These are phyloP conservation scores for Leucogyrophana mollusca DNA, from an alignment of 768 basidiomycete species.

Conservation along the genomic window DNA sequence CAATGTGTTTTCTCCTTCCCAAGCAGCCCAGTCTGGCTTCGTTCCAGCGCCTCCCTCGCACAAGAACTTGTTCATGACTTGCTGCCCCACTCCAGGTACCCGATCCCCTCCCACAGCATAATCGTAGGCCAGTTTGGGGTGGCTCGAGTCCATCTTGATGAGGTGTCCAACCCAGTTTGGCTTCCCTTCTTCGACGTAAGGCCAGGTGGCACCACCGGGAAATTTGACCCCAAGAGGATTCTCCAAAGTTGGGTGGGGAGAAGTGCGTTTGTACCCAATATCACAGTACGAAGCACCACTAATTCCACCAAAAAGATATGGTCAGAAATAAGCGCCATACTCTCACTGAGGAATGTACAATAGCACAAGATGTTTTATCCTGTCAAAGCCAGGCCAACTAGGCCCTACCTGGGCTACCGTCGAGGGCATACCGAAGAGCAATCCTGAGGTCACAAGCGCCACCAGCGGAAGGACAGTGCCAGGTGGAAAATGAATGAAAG, in stretches of 20 bases:
- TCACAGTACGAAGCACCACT: slow-evolving; percentile 66
- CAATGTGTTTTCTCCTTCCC: slow-evolving; percentile 41
- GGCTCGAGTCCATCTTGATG: slow-evolving; percentile 40
- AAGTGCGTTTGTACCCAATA: slow-evolving; percentile 26
- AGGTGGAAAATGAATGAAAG: no score
- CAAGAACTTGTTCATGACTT: slow-evolving; percentile 41
- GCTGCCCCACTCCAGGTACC: slow-evolving; percentile 38
- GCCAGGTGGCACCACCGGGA: slow-evolving; percentile 47
- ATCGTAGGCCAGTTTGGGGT: slow-evolving; percentile 49
- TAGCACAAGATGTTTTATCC: slow-evolving; percentile 44
- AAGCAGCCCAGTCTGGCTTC: slow-evolving; percentile 37
- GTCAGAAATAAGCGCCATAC: no score
- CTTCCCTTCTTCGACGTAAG: slow-evolving; percentile 33
- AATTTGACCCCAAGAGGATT: slow-evolving; percentile 49
- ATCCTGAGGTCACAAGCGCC: no score
- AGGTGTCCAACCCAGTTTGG: slow-evolving; percentile 68
- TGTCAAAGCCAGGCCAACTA: slow-evolving; percentile 43
- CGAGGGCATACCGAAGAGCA: slow-evolving; percentile 4
- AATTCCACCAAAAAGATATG: no score
- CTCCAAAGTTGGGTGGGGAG: slow-evolving; percentile 33
- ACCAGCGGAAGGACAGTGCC: no score
- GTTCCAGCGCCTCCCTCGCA: slow-evolving; percentile 27
- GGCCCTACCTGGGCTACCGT: slow-evolving; percentile 10
- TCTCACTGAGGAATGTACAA: slow-evolving; percentile 50
- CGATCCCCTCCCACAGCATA: slow-evolving; percentile 56